Base-by-base conservation (phyloP, 306 rosid genomes). In the Pyrus bretschneideri region DNA sequence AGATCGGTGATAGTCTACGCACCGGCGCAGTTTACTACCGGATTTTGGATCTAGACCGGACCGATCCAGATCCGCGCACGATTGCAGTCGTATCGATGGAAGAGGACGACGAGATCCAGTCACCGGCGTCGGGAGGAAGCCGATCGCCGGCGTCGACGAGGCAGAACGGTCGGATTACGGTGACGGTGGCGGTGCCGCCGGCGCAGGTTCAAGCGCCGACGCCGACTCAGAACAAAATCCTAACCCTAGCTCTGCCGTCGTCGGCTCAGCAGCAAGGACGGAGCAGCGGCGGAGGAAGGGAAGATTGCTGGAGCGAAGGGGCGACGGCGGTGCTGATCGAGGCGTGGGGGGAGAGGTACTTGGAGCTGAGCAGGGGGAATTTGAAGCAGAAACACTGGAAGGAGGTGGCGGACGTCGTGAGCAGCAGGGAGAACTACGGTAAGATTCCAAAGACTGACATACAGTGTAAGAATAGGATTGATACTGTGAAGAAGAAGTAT, bases 341-440 rank as follows among this genome's bases (percentile, higher is more conserved):
- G 30, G 98, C 99, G 38, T 96, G 98, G 99, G 99, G 99, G 12
- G 99, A 93, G 82, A 84, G 99, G 87, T 96, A 93, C 59, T 61
- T 96, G 67, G 94, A 96, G 79, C 93, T 96, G 60, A 96, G 98
- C 83, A 80, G 99, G 27, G 99, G 98, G 66, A 96, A 96, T 82
- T 85, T 96, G 88, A 96, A 93, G 83, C 99, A 96, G 82, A 93
- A 89, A 84, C 98, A 96, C 86, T 96, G 99, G 99, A 89, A 86
- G 75, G 99, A 96, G 82, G 99, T 96, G 2, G 97, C 99, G 21
- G 98, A 96, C 70, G 87, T 96, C 70, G 97, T 92, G 67, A 88
- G 92, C 58, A 81, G 88, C 12, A 86, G 93, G 21, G 99, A 91
- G 49, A 94, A 96, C 70, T 89, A 91, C 23, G 30, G 77, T 12